Evolutionary conservation across 176 grass and related monocot genomes (phyloP).

Genomic region (Tillandsia leiboldiana): DNA sequence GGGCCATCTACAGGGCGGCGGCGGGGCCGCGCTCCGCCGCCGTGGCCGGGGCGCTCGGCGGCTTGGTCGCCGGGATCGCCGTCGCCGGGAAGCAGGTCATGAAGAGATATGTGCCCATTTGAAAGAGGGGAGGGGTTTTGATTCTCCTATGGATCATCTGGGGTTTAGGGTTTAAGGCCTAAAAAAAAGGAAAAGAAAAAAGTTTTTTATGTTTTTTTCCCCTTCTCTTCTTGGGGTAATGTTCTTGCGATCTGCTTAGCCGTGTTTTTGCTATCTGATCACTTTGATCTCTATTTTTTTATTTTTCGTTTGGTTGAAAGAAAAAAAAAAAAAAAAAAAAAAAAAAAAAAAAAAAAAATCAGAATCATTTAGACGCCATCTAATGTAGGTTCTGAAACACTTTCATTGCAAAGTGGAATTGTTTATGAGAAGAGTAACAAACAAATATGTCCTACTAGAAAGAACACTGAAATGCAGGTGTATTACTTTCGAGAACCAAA

Average conservation of each 20-base stretch:
- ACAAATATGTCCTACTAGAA: too few relatives aligned
- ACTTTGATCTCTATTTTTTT: background rate
- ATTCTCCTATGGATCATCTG: background rate
- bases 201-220: background rate
- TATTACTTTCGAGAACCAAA: too few relatives aligned
- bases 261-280: background rate
- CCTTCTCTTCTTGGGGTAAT: background rate
- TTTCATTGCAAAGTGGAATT: too few relatives aligned
- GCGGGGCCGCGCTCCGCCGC: constrained; percentile 21
- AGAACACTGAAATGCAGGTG: too few relatives aligned
- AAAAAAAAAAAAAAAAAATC: too few relatives aligned
- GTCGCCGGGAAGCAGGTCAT: constrained; percentile 15
- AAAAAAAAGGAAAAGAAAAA: background rate
- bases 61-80: constrained; percentile 16
- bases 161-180: background rate
- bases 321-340: too few relatives aligned
- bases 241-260: background rate
- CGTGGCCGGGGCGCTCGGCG: constrained; percentile 19
- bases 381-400: too few relatives aligned
- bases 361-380: too few relatives aligned
- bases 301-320: background rate
- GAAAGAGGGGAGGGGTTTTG: background rate
- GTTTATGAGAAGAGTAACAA: too few relatives aligned
- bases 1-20: constrained; percentile 17
- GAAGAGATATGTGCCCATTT: constrained; percentile 26